Evolutionary conservation across 805 yeast genomes (phyloP), one percentile per base, ranked within the genome.

Genomic region (Sugiyamaella lignohabitans): DNA sequence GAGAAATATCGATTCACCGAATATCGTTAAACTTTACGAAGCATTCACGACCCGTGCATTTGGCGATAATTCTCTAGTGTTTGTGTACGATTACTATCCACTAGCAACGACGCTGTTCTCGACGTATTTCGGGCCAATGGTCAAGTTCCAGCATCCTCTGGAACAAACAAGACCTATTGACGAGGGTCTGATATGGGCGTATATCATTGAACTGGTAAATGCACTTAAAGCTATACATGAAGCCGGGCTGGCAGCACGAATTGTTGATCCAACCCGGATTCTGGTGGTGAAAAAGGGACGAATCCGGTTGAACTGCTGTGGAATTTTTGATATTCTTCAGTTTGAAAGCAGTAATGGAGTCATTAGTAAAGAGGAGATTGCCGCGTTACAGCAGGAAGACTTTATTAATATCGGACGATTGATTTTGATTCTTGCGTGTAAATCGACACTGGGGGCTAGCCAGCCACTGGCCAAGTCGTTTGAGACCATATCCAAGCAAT

Each of bases 1-100:
- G 97, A 75, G 69, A 48, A 68, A 69, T 11, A 55, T 68, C 38
- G 65, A 67, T 5, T 66, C 69, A 52, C 74, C 87, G 2, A 37
- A 51, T 21, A 68, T 87, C 19, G 85, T 84, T 1, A 72, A 75
- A 36, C 66, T 87, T 4, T 74, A 77, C 38, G 96, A 89, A 60
- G 87, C 93, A 4, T 91, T 93, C 63, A 82, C 96, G 1, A 80
- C 91, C 4, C 76, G 87, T 47, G 83, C 87, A 3, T 93, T 93
- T 68, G 91, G 87, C 38, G 93, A 85, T 56, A 72, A 74, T 41
- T 80, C 93, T 1, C 71, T 93, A 47, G 74, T 87, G 37, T 69
- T 88, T 38, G 82, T 85, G 3, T 87, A 87, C 65, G 97, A 91
- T 59, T 93, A 79, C 62, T 85, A 75, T 63, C 97, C 98, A 20